Conservation (phyloP, 352 stramenopile species). For the Phytophthora cryptogea region DNA sequence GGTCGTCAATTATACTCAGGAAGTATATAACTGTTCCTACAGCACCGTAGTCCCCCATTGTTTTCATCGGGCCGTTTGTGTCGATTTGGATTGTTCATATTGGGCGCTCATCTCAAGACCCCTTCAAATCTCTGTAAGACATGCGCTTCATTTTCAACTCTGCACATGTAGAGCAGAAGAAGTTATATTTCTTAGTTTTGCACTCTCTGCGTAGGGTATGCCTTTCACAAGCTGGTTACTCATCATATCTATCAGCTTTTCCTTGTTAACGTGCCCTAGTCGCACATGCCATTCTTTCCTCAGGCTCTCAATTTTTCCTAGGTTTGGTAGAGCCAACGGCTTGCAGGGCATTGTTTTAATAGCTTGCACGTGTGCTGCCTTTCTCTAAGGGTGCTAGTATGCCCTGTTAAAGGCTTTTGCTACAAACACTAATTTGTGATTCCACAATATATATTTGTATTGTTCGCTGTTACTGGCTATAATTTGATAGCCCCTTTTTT, state of each 20-base stretch:
- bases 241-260: too few species aligned
- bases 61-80: constrained; percentile 1
- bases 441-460: constrained; percentile 8
- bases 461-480: neutral
- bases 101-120: neutral
- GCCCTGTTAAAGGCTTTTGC: constrained; percentile 4
- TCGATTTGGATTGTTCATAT: neutral
- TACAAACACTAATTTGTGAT: constrained; percentile 11
- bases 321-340: neutral
- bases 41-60: neutral
- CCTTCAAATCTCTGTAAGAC: constrained; percentile 3
- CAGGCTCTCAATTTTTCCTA: too few species aligned
- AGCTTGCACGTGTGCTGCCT: neutral
- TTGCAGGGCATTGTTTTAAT: constrained; percentile 4
- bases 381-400: neutral
- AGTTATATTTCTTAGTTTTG: neutral
- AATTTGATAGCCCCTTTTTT: constrained; percentile 8
- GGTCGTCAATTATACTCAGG: neutral
- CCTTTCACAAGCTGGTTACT: too few species aligned
- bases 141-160: constrained; percentile 10
- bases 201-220: too few species aligned
- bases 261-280: too few species aligned
- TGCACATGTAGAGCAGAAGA: constrained; percentile 3
- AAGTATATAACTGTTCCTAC: neutral
- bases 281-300: too few species aligned